Evolutionary conservation across 345 rosid species (phyloP), one percentile per base, ranked within the genome.

Genomic region (Acer negundo): DNA sequence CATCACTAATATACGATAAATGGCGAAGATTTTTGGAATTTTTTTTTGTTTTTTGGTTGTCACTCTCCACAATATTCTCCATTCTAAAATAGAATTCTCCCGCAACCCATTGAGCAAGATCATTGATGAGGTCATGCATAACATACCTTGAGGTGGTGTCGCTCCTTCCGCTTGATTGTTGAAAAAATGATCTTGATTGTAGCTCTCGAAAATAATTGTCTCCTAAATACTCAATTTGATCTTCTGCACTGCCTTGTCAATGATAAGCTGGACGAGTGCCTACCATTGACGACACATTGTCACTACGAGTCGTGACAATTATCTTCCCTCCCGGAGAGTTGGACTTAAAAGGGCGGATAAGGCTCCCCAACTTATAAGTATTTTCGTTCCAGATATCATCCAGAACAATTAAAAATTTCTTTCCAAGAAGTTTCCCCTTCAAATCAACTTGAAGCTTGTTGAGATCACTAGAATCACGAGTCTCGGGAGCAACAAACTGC

Each of bases 351-450:
- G 78, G 78, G 3, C 23, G 3, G 8, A 55, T 13, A 0, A 75
- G 8, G 1, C 4, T 44, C 1, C 0, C 16, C 78, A 70, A 65
- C 1, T 17, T 26, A 51, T 46, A n/a, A 31, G 16, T 16, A 42
- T 62, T 62, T 17, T 73, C 42, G 19, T 72, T 75, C 85, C 85
- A 82, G 1, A 79, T 66, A 61, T 82, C 79, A 71, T 82, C 85
- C 3, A 82, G 26, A 46, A 82, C 67, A 66, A 82, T 2, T n/a
- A 82, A 72, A 16, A 82, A 70, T 6, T 67, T 71, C 19, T 75
- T 82, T 16, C 67, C 44, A 0, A 3, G 16, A n/a, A 79, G 13
- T 7, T 44, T 20, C 70, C 47, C 13, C 56, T 58, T 66, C 71
- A 82, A n/a, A 1, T 61, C 35, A 20, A 28, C 62, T 58, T 75